Evolutionary conservation across 129 eudicot genomes (phyloP).

Genomic region (Centella asiatica): DNA sequence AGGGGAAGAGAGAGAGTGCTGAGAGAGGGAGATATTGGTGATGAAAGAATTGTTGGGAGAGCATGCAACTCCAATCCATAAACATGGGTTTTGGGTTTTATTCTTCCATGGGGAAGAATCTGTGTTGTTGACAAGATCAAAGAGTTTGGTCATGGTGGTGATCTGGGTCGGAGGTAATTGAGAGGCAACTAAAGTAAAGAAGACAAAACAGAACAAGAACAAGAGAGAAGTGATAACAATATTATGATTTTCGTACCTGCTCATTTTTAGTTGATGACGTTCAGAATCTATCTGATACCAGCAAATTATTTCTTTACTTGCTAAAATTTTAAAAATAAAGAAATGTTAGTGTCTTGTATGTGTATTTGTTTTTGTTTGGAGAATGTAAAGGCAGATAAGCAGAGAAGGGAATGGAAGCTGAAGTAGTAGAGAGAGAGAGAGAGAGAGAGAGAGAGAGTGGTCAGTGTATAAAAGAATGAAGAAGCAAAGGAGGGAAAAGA

Average conservation of each 20-base stretch:
- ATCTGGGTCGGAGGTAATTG: constrained; percentile 45
- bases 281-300: not conserved
- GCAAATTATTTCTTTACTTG: not conserved
- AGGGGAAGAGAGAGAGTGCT: constrained; percentile 22
- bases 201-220: constrained; percentile 20
- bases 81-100: constrained; percentile 40
- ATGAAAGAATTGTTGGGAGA: constrained; percentile 23
- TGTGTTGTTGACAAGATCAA: constrained; percentile 21
- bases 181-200: constrained; percentile 24
- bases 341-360: too few relatives aligned
- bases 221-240: constrained; percentile 3
- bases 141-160: constrained; percentile 42
- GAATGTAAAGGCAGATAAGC: too few relatives aligned
- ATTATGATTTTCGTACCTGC: constrained; percentile 14
- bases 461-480: not conserved
- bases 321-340: too few relatives aligned
- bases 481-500: not conserved
- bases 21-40: constrained; percentile 27
- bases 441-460: not conserved
- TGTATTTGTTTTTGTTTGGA: too few relatives aligned
- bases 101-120: constrained; percentile 32
- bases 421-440: not conserved
- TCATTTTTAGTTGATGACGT: not conserved
- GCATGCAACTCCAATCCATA: constrained; percentile 67
- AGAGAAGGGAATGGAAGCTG: too few relatives aligned